phyloP scores from a whole-genome alignment of 345 rosid genomes.

The Eucalyptus urophylla region DNA sequence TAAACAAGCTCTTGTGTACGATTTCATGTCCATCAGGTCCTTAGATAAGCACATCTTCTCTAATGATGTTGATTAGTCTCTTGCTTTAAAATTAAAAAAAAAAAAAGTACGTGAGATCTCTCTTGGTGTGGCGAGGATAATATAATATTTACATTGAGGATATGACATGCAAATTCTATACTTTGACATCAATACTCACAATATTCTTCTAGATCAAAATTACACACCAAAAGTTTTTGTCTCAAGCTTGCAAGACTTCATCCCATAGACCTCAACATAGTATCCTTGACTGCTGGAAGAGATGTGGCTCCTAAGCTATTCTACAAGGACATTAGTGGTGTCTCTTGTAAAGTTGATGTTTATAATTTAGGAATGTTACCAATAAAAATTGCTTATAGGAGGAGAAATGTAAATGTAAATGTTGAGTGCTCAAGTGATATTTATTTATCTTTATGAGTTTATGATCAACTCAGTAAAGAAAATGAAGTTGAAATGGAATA shows the following conservation, averaged over 20 bases:
- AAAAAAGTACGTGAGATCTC: not conserved
- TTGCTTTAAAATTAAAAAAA: not conserved
- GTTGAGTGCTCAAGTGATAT: not conserved
- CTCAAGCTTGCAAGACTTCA: not conserved
- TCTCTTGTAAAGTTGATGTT: not conserved
- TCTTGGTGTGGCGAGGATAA: not conserved
- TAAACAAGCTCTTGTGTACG: not conserved
- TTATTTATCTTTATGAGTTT: not conserved
- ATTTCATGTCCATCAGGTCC: not conserved
- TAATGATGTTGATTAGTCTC: not conserved
- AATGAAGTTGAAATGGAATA: not conserved
- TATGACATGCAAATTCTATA: not conserved
- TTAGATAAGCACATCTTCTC: not conserved
- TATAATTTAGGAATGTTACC: not conserved
- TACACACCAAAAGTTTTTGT: not conserved
- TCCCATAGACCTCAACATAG: not conserved
- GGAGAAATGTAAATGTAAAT: not conserved
- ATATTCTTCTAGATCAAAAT: not conserved
- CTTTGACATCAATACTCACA: not conserved
- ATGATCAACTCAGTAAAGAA: not conserved
- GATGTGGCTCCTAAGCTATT: not conserved
- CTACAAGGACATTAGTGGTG: not conserved
- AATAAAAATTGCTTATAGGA: not conserved
- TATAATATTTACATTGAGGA: not conserved
- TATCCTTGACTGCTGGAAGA: not conserved